Evolutionary conservation across 257 asterid species (phyloP).

Genomic region (Solanum peruvianum): DNA sequence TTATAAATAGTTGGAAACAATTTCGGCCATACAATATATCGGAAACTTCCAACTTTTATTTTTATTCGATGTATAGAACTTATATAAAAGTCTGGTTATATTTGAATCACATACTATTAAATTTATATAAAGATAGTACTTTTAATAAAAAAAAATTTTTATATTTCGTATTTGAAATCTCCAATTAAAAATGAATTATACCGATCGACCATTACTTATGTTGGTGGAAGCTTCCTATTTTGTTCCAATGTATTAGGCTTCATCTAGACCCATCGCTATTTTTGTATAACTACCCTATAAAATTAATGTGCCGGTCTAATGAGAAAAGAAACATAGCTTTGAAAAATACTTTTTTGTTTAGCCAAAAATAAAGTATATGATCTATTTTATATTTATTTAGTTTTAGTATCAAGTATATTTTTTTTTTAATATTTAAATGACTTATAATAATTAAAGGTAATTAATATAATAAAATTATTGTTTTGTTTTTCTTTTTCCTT

Average conservation of each 20-base stretch:
- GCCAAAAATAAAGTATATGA: neutral
- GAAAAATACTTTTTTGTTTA: neutral
- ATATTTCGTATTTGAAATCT: accelerated
- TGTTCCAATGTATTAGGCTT: neutral
- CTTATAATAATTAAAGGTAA: neutral
- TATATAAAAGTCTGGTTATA: no score
- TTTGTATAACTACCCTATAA: neutral
- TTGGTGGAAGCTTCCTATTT: neutral
- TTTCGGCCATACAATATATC: neutral
- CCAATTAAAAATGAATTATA: no score
- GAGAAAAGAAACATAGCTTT: neutral
- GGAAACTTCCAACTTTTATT: neutral
- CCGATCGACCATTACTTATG: accelerated
- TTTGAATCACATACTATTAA: no score
- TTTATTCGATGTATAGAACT: accelerated
- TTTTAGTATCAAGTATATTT: neutral
- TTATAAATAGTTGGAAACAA: neutral
- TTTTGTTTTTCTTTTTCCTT: neutral
- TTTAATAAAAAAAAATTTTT: no score
- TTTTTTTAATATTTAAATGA: neutral
- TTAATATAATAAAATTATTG: neutral
- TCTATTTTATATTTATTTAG: no score
- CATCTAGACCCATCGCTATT: neutral
- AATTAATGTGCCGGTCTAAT: neutral
- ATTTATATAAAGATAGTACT: accelerated